Conservation (phyloP, 1,284 basidiomycete genomes). For the Cutaneotrichosporon sp. region DNA sequence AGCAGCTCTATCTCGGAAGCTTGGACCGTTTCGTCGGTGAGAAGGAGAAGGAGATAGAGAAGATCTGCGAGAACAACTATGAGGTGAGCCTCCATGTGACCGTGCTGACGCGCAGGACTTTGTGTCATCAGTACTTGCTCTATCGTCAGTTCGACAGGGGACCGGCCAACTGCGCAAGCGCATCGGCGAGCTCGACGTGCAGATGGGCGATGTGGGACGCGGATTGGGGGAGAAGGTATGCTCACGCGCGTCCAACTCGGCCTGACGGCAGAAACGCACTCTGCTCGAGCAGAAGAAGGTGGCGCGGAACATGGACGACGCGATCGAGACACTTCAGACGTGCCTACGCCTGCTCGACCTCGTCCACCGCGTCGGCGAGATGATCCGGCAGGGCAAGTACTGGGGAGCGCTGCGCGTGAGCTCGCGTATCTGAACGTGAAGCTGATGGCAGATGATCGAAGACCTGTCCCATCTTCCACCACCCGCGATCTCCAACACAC, state of each 20-base stretch:
- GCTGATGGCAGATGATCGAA: conserved; percentile 59
- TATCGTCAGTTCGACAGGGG: conserved; percentile 84
- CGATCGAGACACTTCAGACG: conserved; percentile 89
- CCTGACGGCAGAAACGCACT: conserved; percentile 63
- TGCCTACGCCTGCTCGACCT: conserved; percentile 90
- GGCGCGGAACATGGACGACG: conserved; percentile 89
- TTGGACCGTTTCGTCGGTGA: conserved; percentile 82
- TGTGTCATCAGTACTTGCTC: conserved; percentile 88
- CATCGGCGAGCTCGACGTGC: conserved; percentile 60
- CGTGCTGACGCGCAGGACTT: conserved; percentile 64
- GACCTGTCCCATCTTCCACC: conserved; percentile 89
- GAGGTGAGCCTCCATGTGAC: conserved; percentile 56
- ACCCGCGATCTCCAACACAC: conserved; percentile 85
- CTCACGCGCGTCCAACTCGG: not conserved
- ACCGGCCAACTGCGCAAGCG: conserved; percentile 58
- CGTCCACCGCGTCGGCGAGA: conserved; percentile 86
- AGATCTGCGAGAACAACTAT: conserved; percentile 92
- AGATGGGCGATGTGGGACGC: conserved; percentile 67
- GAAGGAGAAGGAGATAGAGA: conserved; percentile 94
- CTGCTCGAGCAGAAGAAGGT: conserved; percentile 88
- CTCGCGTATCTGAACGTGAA: conserved; percentile 37
- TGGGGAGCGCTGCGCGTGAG: conserved; percentile 92
- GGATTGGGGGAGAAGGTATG: conserved; percentile 75
- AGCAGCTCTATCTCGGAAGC: conserved; percentile 85
- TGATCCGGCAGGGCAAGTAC: conserved; percentile 89